Evolutionary conservation across 169 alveolate genomes (phyloP), one percentile per base, ranked within the genome.

Genomic region (Plasmodium gaboni): DNA sequence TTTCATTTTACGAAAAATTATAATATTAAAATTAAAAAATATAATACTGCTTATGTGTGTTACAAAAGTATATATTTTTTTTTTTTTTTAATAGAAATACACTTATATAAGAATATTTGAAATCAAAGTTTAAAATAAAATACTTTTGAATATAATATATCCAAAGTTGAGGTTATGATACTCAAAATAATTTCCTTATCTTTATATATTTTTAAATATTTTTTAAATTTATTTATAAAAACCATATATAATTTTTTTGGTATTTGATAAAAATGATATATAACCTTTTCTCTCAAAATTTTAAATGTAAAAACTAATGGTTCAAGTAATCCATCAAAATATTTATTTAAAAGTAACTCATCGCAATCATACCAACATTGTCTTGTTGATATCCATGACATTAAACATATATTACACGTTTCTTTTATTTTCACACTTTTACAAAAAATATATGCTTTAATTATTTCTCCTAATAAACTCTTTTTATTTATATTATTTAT

Each of bases 301-400:
- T 69, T 69, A 22, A 38, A 69, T 10, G 51, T 48, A 50, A 69
- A 48, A 48, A 69, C 51, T 69, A 69, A 69, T 13, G 63, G 78
- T 51, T 69, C 63, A n/a, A 69, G 51, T 22, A 69, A 26, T 50
- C 44, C 78, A 22, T 69, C 65, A 69, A 69, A 69, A 69, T 69
- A 48, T 69, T 69, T 69, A 48, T 69, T 69, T 69, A 69, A 50
- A 12, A 69, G 26, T 48, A 69, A 22, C 7, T 48, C 46, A 69
- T 69, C 65, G n/a, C 65, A 48, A 50, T 69, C 65, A 48, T 48
- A 69, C 78, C 78, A 69, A 50, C 78, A 48, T 48, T 69, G 78
- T 19, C 44, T 69, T 51, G 78, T 69, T 12, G 65, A 69, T 48
- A 69, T 48, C 65, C 78, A 48, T 46, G 65, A 44, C 78, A 69